A percentile compares a stretch with the other conserved stretches of the same genome.
These are phyloP conservation scores for Amylostereum chailletii DNA, from an alignment of 1,284 basidiomycete genomes.

Conservation along the genomic window DNA sequence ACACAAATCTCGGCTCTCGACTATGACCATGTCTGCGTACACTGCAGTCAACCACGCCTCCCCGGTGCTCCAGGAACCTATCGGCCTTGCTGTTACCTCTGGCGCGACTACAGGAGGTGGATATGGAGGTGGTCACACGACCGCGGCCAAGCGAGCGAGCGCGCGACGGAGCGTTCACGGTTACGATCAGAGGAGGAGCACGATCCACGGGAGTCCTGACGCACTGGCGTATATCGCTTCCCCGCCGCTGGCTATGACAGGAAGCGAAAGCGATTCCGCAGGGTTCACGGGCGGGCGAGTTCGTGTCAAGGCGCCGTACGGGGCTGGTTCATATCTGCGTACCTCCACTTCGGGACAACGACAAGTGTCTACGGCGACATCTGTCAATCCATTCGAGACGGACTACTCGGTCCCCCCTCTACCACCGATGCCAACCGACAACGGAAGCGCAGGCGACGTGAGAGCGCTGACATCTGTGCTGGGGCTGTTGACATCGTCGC, in stretches of 20 bases:
- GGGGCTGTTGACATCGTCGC: conserved; percentile 29
- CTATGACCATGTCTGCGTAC: conserved; percentile 44
- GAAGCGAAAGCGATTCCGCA: background rate
- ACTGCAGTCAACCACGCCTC: conserved; percentile 32
- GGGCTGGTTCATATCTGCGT: conserved; percentile 45
- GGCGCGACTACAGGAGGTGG: conserved; percentile 2
- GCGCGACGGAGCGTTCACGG: conserved; percentile 18
- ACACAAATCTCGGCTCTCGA: conserved; percentile 38
- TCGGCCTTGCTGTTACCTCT: conserved; percentile 33
- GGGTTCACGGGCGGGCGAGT: conserved; percentile 32
- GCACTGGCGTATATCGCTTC: conserved; percentile 34
- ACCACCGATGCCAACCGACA: conserved; percentile 31
- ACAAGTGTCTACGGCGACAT: conserved; percentile 1
- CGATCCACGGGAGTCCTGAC: conserved; percentile 10
- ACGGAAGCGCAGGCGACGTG: conserved; percentile 30
- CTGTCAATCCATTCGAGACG: conserved; percentile 20
- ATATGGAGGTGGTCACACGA: conserved; percentile 6
- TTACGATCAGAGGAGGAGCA: conserved; percentile 10
- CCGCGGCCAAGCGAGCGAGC: conserved; percentile 15
- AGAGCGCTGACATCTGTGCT: conserved; percentile 41
- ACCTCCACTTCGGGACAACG: conserved; percentile 27
- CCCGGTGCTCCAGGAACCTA: conserved; percentile 18
- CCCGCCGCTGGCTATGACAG: conserved; percentile 18
- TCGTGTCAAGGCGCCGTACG: conserved; percentile 59
- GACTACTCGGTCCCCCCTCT: conserved; percentile 20